phyloP scores from a whole-genome alignment of 805 yeast species.

The Candida dajiaensis region DNA sequence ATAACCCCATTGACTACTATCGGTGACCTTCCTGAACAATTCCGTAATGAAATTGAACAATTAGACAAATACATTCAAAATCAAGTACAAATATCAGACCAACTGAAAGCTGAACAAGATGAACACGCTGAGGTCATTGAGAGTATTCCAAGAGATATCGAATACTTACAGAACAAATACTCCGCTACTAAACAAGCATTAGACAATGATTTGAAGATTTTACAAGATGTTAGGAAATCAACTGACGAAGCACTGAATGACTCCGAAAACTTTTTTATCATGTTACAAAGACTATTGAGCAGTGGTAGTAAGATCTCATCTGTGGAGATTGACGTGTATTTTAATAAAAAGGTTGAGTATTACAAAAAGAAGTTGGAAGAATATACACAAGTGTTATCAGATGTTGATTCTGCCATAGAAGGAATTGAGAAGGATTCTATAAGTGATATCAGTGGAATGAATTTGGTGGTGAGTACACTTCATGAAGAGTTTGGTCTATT shows the following conservation, averaged over 20 bases:
- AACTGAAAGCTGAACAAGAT: conserved; percentile 52
- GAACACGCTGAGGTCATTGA: conserved; percentile 60
- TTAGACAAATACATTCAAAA: conserved; percentile 66
- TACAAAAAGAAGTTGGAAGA: conserved; percentile 41
- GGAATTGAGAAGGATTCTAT: conserved; percentile 51
- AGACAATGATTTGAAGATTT: conserved; percentile 40
- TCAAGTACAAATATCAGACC: conserved; percentile 68
- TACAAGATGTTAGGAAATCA: conserved; percentile 38
- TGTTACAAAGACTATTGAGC: conserved; percentile 41
- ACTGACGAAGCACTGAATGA: conserved; percentile 36
- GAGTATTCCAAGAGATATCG: conserved; percentile 69
- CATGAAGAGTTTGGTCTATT: conserved; percentile 64
- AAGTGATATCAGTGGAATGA: conserved; percentile 37
- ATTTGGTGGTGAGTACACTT: conserved; percentile 51
- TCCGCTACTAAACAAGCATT: conserved; percentile 62
- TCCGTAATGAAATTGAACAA: conserved; percentile 63
- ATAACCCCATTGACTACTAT: conserved; percentile 72
- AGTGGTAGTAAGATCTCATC: conserved; percentile 56
- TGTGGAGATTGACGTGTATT: conserved; percentile 50
- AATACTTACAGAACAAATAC: conserved; percentile 54
- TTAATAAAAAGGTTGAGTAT: conserved; percentile 35
- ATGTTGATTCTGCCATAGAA: conserved; percentile 56
- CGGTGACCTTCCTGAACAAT: conserved; percentile 65
- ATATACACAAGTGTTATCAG: conserved; percentile 38
- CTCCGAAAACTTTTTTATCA: conserved; percentile 47